Conservation (phyloP, 2,329 filamentous ascomycete genomes). For the Exophiala viscosa region DNA sequence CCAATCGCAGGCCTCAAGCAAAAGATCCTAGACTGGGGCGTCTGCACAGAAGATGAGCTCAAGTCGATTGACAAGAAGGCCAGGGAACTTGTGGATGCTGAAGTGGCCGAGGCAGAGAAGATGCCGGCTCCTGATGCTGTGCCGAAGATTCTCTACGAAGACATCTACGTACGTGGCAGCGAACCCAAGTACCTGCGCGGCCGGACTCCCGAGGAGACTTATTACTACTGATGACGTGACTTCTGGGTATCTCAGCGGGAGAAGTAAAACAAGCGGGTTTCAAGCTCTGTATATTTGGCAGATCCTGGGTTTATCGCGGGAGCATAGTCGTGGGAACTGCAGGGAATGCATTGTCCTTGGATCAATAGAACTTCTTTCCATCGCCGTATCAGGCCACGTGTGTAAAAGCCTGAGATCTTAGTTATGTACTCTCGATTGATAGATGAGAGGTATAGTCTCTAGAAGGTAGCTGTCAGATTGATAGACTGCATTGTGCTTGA, state of each 20-base stretch:
- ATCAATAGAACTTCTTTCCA: not conserved
- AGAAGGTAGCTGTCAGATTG: not conserved
- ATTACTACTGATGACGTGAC: conserved; percentile 58
- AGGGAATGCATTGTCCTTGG: not conserved
- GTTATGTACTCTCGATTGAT: too few relatives aligned
- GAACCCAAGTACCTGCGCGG: conserved; percentile 88
- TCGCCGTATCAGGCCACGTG: too few relatives aligned
- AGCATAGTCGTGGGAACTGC: conserved; percentile 2
- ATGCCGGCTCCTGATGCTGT: conserved; percentile 78
- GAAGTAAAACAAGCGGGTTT: conserved; percentile 4
- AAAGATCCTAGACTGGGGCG: conserved; percentile 94
- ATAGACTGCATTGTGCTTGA: not conserved
- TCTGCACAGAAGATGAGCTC: conserved; percentile 88
- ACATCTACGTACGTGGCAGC: conserved; percentile 85
- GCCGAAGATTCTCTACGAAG: conserved; percentile 84
- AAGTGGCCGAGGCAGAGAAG: conserved; percentile 85
- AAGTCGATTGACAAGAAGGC: conserved; percentile 96
- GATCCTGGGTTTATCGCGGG: conserved; percentile 4
- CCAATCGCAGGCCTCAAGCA: conserved; percentile 97
- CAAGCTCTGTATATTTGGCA: conserved; percentile 18
- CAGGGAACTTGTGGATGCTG: conserved; percentile 75
- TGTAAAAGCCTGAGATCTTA: too few relatives aligned
- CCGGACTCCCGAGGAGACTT: conserved; percentile 86
- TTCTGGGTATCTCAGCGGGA: not conserved
- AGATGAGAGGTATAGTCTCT: not conserved